Conservation (phyloP, 2,329 filamentous ascomycete genomes). For the Albophoma yamanashiensis region DNA sequence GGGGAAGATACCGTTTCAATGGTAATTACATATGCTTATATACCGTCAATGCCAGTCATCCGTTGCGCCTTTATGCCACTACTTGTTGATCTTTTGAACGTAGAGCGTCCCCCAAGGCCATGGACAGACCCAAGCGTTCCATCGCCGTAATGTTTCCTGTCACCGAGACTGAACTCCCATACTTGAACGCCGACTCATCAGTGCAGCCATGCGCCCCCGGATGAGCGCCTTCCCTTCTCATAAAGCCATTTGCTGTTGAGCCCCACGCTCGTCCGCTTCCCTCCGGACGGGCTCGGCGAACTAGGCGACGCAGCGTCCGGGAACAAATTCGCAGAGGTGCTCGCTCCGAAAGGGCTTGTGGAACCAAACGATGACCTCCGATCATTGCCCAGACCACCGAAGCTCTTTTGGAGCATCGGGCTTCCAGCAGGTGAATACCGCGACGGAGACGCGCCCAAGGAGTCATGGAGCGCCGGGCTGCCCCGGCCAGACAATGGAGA, state of each 20-base stretch:
- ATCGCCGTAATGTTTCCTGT: neutral
- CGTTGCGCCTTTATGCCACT: neutral
- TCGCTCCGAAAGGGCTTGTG: conserved; percentile 39
- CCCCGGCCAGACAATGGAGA: conserved; percentile 49
- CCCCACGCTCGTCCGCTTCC: conserved; percentile 62
- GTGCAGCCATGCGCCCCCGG: conserved; percentile 30
- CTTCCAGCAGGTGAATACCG: conserved; percentile 35
- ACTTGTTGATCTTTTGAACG: neutral
- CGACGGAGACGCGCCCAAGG: conserved; percentile 27
- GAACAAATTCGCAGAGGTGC: conserved; percentile 36
- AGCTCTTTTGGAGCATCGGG: conserved; percentile 57
- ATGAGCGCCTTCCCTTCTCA: conserved; percentile 59
- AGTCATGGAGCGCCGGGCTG: conserved; percentile 30
- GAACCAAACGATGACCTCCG: conserved; percentile 53
- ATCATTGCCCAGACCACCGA: conserved; percentile 39
- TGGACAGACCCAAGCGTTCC: neutral
- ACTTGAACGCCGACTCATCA: conserved; percentile 7
- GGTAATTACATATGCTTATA: neutral
- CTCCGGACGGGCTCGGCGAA: conserved; percentile 56
- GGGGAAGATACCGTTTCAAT: neutral
- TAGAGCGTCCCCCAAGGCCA: neutral
- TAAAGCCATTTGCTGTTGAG: conserved; percentile 95
- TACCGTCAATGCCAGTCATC: neutral
- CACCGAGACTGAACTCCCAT: neutral
- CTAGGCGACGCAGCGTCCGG: conserved; percentile 37